phyloP scores from a whole-genome alignment of 345 rosid genomes.

The Populus alba region DNA sequence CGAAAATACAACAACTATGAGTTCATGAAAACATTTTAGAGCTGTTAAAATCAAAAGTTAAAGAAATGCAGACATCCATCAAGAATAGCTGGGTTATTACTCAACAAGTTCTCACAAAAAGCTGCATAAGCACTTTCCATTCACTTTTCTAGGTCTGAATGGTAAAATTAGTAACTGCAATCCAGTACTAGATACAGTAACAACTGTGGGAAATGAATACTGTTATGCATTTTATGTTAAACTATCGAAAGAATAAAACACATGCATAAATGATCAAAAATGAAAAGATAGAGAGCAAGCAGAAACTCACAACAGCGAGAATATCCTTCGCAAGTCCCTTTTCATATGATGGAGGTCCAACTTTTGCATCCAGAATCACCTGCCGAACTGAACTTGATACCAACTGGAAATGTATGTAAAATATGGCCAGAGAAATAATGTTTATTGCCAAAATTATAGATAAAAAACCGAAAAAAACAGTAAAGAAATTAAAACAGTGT shows the following conservation, averaged over 20 bases:
- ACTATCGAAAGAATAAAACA: background rate
- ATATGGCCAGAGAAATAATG: conserved; percentile 15
- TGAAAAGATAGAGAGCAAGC: background rate
- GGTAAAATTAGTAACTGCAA: background rate
- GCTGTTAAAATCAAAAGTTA: background rate
- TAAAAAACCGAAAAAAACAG: background rate
- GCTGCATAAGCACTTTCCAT: background rate
- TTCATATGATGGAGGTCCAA: conserved; percentile 84
- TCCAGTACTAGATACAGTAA: background rate
- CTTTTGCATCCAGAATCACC: conserved; percentile 90
- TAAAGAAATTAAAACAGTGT: background rate
- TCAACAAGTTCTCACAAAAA: background rate
- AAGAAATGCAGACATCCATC: background rate
- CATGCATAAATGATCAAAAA: background rate
- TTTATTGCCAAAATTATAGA: background rate
- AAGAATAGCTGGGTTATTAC: background rate
- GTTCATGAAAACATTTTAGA: background rate
- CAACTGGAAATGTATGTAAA: conserved; percentile 33
- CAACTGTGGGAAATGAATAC: too few relatives aligned
- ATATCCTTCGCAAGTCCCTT: conserved; percentile 81
- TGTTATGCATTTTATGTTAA: background rate
- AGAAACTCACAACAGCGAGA: conserved; percentile 65
- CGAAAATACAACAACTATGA: background rate
- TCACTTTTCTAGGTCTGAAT: background rate
- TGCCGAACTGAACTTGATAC: conserved; percentile 65